phyloP scores from a whole-genome alignment of 441 rosid genomes.

The Pelargonium citronellum region DNA sequence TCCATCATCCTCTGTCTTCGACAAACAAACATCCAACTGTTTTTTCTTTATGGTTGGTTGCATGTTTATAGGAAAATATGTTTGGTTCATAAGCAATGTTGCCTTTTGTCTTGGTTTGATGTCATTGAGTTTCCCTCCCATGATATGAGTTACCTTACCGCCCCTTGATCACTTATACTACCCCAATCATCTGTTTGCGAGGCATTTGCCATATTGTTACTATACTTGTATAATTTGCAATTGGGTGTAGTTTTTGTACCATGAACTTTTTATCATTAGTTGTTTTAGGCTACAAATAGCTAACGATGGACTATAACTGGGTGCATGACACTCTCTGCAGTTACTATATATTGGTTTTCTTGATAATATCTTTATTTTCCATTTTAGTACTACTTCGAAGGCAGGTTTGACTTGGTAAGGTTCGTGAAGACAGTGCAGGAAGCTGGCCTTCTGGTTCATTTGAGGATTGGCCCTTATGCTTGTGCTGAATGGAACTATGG shows the following conservation, averaged over 20 bases:
- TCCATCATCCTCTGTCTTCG: neutral
- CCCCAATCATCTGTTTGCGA: neutral
- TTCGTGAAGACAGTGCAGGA: constrained; percentile 51
- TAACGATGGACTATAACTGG: neutral
- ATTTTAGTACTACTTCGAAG: constrained; percentile 53
- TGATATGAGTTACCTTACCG: too few species aligned
- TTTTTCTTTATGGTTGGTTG: constrained; percentile 4
- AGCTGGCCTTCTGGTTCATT: constrained; percentile 60
- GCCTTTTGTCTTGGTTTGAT: neutral
- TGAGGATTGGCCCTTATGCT: constrained; percentile 69
- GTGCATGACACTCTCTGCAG: neutral
- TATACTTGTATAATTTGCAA: neutral
- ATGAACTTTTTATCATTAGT: neutral
- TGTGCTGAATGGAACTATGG: constrained; percentile 79
- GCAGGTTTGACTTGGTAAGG: constrained; percentile 59
- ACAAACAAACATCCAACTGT: neutral
- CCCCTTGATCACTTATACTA: too few species aligned
- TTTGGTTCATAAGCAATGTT: neutral
- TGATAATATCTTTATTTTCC: constrained; percentile 11
- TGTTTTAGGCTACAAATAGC: neutral
- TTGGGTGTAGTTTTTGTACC: neutral
- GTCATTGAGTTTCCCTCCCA: neutral
- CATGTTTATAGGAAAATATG: neutral
- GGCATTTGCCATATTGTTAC: neutral
- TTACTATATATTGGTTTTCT: neutral